Base-by-base conservation (phyloP, 2,329 filamentous ascomycete genomes). In the Xylariales sp. region DNA sequence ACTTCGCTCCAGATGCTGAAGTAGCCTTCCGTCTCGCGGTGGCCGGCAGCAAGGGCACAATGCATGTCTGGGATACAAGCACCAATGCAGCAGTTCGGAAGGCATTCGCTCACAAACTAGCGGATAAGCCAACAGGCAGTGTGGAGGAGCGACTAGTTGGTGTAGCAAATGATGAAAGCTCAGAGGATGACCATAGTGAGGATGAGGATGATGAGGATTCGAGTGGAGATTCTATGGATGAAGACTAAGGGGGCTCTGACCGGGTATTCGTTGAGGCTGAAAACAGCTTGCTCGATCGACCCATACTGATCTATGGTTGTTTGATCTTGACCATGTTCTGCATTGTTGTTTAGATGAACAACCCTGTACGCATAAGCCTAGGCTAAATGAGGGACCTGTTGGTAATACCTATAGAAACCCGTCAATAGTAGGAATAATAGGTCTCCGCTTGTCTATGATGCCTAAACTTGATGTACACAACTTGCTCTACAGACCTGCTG, bases 11-110 rank as follows among this genome's bases (percentile, higher is more conserved):
- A 0, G 96, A 99, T 78, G 81, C 90, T 41, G 93, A 96, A 80
- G 94, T 98, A 9, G 92, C 93, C 30, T 99, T 98, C 86, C 87
- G 96, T 62, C 85, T 99, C 52, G 93, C 94, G 1, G 93, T 99
- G 18, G 96, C 95, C 6, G 96, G 96, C 63, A 98, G 94, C 84
- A 97, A 97, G 83, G 96, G 96, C 53, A 88, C 89, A 43, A 90
- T 98, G 77, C 93, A 97, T 79, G 90, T 99, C 61, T 99, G 96
- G 96, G 95, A 98, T 80, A 97, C 96, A 28, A 89, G 93, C 79
- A 99, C 96, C 65, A 99, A 99, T 79, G 89, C 88, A 14, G 91
- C 92, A 32, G 93, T 99, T 39, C 89, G 96, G 66, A 87, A 91
- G 70, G 90, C 91, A 1, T 99, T 99, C 82, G 93, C 92, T 43